These are phyloP conservation scores for Phytophthora litchii DNA, from an alignment of 352 stramenopile species.

Conservation along the genomic window DNA sequence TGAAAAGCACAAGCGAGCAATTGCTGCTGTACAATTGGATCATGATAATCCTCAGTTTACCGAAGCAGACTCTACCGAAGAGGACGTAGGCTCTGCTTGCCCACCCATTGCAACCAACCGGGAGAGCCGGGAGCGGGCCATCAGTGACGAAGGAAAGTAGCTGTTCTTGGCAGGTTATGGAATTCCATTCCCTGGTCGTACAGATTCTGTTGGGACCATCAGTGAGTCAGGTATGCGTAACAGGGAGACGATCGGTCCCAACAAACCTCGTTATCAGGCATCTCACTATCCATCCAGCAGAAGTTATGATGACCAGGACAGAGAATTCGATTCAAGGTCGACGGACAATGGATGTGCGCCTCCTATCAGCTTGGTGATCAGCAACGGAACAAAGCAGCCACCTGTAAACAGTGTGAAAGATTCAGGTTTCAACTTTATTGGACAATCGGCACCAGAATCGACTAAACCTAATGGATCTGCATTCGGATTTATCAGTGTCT, in stretches of 20 bases:
- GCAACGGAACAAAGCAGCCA: slow-evolving; percentile 33
- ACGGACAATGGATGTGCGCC: slow-evolving; percentile 61
- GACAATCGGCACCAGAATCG: slow-evolving; percentile 19
- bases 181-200: slow-evolving; percentile 25
- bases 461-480: slow-evolving; percentile 50
- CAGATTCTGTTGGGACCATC: slow-evolving; percentile 36
- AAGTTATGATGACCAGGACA: slow-evolving; percentile 65
- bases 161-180: slow-evolving; percentile 70
- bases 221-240: slow-evolving; percentile 35
- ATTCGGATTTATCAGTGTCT: slow-evolving; percentile 79
- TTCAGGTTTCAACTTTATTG: slow-evolving; percentile 45
- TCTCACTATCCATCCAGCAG: slow-evolving; percentile 58
- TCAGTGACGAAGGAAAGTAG: slow-evolving; percentile 89
- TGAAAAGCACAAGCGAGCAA: slow-evolving; percentile 37
- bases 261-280: slow-evolving; percentile 45
- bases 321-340: slow-evolving; percentile 50
- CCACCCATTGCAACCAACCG: slow-evolving; percentile 73
- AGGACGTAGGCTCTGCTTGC: slow-evolving; percentile 54
- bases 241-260: slow-evolving; percentile 39
- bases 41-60: slow-evolving; percentile 80
- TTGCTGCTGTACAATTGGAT: slow-evolving; percentile 81
- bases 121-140: slow-evolving; percentile 66
- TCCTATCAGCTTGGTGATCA: slow-evolving; percentile 26
- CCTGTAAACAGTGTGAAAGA: slow-evolving; percentile 21
- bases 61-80: slow-evolving; percentile 62